Percentiles rank a stretch among this genome's conserved stretches.
Conservation (phyloP, 768 basidiomycete genomes). For the Boletus subcaerulescens region DNA sequence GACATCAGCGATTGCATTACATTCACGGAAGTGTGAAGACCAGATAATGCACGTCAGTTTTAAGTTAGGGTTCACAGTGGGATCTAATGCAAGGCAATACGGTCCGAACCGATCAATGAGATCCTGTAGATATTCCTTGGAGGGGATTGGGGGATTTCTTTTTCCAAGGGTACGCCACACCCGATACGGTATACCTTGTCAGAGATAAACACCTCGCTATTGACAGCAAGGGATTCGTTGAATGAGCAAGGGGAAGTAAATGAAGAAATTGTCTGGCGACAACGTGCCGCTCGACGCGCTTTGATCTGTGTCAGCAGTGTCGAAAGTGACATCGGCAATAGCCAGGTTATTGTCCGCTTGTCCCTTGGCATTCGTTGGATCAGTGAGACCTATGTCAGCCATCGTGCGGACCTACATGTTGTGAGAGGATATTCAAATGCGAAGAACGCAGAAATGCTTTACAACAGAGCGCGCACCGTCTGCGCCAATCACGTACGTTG, state of each 20-base stretch:
- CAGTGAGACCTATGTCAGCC: slow-evolving; percentile 40
- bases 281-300: too few species aligned
- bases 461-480: too few species aligned
- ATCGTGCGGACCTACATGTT: slow-evolving; percentile 38
- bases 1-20: slow-evolving; percentile 40
- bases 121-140: slow-evolving; percentile 41
- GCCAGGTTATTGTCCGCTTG: slow-evolving; percentile 27
- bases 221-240: slow-evolving; percentile 14
- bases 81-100: slow-evolving; percentile 29
- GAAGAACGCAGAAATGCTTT: background rate
- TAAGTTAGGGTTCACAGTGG: slow-evolving; percentile 29
- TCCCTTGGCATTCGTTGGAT: slow-evolving; percentile 36
- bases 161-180: slow-evolving; percentile 35
- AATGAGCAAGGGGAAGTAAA: slow-evolving; percentile 34
- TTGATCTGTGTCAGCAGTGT: too few species aligned
- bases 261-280: slow-evolving; percentile 32
- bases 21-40: slow-evolving; percentile 44
- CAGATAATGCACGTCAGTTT: slow-evolving; percentile 34
- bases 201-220: too few species aligned
- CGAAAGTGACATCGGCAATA: slow-evolving; percentile 47
- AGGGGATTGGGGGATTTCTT: slow-evolving; percentile 35
- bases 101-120: slow-evolving; percentile 42
- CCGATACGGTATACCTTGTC: slow-evolving; percentile 38
- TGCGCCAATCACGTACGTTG: too few species aligned
- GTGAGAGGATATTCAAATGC: background rate